A percentile compares a stretch with the other conserved stretches of the same genome.
Conservation (phyloP, 805 yeast genomes). For the Citeromyces nyonsensis region DNA sequence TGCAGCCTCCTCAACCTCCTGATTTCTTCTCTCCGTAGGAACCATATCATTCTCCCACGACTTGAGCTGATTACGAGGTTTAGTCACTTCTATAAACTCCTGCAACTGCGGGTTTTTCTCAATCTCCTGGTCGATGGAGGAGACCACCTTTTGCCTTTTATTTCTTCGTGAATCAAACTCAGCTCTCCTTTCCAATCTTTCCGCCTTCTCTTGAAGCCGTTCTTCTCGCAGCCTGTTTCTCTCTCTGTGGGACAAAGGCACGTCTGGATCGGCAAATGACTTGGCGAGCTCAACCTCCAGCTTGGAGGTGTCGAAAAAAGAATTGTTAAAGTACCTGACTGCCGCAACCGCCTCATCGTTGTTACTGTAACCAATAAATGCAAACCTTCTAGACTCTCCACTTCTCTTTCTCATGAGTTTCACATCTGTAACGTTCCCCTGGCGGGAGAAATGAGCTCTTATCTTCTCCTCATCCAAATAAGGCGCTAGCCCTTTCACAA, state of each 20-base stretch:
- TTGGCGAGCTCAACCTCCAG: constrained; percentile 75
- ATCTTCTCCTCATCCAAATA: constrained; percentile 65
- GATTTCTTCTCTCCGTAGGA: constrained; percentile 4
- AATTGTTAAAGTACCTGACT: constrained; percentile 54
- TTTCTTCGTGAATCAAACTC: constrained; percentile 22
- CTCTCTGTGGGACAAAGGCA: constrained; percentile 52
- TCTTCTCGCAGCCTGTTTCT: constrained; percentile 34
- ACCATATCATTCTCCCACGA: constrained; percentile 51
- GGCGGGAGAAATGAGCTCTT: constrained; percentile 38
- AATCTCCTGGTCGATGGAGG: constrained; percentile 42
- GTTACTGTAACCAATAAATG: constrained; percentile 78
- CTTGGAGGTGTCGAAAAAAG: constrained; percentile 73
- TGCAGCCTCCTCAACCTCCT: constrained; percentile 12
- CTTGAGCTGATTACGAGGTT: constrained; percentile 51
- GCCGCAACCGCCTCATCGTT: constrained; percentile 65
- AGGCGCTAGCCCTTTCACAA: constrained; percentile 79
- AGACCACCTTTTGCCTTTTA: constrained; percentile 14
- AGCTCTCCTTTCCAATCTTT: constrained; percentile 28
- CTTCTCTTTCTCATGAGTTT: constrained; percentile 65
- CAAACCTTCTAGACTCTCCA: constrained; percentile 87
- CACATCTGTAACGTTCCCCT: constrained; percentile 74
- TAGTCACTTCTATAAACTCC: constrained; percentile 76
- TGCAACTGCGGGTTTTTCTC: constrained; percentile 48
- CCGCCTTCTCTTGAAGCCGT: constrained; percentile 31
- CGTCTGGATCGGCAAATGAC: constrained; percentile 70